Conservation (phyloP, 2,329 filamentous ascomycete species). For the Colletotrichum salicis region DNA sequence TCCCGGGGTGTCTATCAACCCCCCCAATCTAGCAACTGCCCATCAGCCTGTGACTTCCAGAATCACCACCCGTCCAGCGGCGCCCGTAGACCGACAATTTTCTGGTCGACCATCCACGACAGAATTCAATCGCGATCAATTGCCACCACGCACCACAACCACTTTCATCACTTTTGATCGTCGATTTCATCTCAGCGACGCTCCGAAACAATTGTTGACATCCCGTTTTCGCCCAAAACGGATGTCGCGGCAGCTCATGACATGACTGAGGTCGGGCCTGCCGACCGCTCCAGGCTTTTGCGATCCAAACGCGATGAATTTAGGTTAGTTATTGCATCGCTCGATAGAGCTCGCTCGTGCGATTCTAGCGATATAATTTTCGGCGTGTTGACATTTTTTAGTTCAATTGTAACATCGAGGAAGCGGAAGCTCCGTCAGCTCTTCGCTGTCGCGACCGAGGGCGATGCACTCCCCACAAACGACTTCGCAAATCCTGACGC, state of each 20-base stretch:
- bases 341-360: slow-evolving; percentile 61
- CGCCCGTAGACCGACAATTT: slow-evolving; percentile 35
- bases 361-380: slow-evolving; percentile 59
- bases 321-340: slow-evolving; percentile 61
- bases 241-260: slow-evolving; percentile 76
- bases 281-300: slow-evolving; percentile 74
- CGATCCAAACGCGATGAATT: slow-evolving; percentile 72
- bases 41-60: slow-evolving; percentile 31
- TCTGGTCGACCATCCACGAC: slow-evolving; percentile 37
- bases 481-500: slow-evolving; percentile 67
- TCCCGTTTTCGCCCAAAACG: slow-evolving; percentile 73
- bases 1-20: slow-evolving; percentile 29
- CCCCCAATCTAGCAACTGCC: slow-evolving; percentile 34
- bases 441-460: slow-evolving; percentile 80
- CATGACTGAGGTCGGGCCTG: slow-evolving; percentile 77
- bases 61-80: slow-evolving; percentile 33
- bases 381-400: slow-evolving; percentile 57
- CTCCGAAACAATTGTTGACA: slow-evolving; percentile 47
- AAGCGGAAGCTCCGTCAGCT: slow-evolving; percentile 93
- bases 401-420: slow-evolving; percentile 81
- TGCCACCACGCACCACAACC: slow-evolving; percentile 32
- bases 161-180: slow-evolving; percentile 36
- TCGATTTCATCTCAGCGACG: slow-evolving; percentile 47
- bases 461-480: slow-evolving; percentile 69
- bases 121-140: slow-evolving; percentile 38